Evolutionary conservation across 352 stramenopile genomes (phyloP), one percentile per base, ranked within the genome.

Genomic region (Globisporangium polare): DNA sequence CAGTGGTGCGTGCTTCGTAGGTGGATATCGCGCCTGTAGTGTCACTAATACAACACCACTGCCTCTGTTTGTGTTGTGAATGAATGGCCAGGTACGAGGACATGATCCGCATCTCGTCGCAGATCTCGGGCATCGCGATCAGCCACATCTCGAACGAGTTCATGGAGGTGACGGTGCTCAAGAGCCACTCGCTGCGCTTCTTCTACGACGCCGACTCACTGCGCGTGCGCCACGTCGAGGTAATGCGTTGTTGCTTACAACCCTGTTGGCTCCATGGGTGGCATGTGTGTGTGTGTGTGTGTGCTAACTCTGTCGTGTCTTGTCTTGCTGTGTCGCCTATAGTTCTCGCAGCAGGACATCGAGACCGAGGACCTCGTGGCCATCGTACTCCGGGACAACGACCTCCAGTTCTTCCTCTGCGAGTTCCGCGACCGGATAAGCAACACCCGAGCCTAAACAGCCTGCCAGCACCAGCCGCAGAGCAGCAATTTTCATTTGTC

Each of bases 181-280:
- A 86, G 49, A 76, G 61, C 17, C 78, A 88, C 64, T 72, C 68
- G 26, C 45, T 90, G 41, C 74, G 74, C 35, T 71, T 88, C 22
- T 89, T 84, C 60, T 90, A 83, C 53, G 71, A 88, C 61, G 55
- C 71, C 46, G 65, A 88, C 39, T 72, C 73, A 15, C 85, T 83
- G 24, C 66, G 62, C 52, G 69, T 92, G n/a, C 67, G 68, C 35
- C 78, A 72, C 33, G 75, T 90, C 31, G 73, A 90, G 72, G 82
- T 91, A 47, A 15, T n/a, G n/a, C n/a, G n/a, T n/a, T n/a, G n/a
- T n/a, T n/a, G n/a, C n/a, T n/a, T n/a, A n/a, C n/a, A n/a, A n/a
- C n/a, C n/a, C n/a, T n/a, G n/a, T n/a, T n/a, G n/a, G n/a, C n/a
- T n/a, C n/a, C n/a, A n/a, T n/a, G n/a, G n/a, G n/a, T n/a, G n/a